A percentile compares a stretch with the other conserved stretches of the same genome.
These are phyloP conservation scores for Cladosporium oxysporum DNA, from an alignment of 2,329 filamentous ascomycete genomes.

Conservation along the genomic window DNA sequence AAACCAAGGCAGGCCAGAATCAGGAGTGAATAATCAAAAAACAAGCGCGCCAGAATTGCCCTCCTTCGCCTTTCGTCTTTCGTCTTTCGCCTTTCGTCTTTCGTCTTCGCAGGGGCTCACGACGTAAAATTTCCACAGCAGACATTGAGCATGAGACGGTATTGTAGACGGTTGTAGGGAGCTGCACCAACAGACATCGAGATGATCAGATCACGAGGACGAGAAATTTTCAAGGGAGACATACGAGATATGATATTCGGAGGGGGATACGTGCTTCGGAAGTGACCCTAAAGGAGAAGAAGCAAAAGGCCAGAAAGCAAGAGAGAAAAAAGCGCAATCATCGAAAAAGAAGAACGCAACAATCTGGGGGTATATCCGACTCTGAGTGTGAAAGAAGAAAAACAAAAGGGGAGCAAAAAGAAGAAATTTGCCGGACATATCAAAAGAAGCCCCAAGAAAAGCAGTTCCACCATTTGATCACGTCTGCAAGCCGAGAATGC, in stretches of 20 bases:
- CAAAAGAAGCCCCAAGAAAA: not conserved
- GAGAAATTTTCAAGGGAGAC: not conserved
- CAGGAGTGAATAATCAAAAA: no score
- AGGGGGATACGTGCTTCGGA: not conserved
- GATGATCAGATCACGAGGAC: not conserved
- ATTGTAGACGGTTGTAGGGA: no score
- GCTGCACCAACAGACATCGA: not conserved
- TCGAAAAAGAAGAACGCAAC: constrained; percentile 8
- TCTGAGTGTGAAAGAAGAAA: not conserved
- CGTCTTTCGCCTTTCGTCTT: no score
- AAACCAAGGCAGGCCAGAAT: no score
- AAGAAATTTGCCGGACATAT: not conserved
- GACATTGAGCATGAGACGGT: no score
- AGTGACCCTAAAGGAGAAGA: not conserved
- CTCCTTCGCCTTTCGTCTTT: no score
- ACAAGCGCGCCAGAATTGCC: no score
- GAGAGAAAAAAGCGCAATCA: not conserved
- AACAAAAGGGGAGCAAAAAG: not conserved
- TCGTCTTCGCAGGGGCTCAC: no score
- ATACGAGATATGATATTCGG: not conserved
- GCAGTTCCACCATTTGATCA: not conserved
- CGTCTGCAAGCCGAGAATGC: not conserved
- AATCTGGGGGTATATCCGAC: constrained; percentile 20
- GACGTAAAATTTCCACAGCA: no score
- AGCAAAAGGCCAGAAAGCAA: not conserved